Percentiles rank a stretch among this genome's conserved stretches.
These are phyloP conservation scores for Sistotremastrum suecicum DNA, from an alignment of 768 basidiomycete species.

Conservation along the genomic window DNA sequence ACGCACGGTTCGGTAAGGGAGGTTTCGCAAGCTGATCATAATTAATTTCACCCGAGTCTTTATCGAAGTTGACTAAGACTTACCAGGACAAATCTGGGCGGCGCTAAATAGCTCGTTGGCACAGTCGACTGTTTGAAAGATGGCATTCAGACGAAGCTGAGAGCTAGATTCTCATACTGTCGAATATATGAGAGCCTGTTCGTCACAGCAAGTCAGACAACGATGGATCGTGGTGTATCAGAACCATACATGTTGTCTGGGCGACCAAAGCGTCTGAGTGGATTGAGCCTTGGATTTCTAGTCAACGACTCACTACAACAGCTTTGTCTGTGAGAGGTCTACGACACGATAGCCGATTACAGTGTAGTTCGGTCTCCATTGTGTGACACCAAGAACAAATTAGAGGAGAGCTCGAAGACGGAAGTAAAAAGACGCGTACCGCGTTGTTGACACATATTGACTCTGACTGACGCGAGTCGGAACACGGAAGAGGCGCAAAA, in stretches of 20 bases:
- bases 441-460: no score
- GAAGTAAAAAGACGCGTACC: no score
- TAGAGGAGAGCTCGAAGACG: no score
- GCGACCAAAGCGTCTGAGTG: constrained; percentile 15
- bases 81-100: constrained; percentile 68
- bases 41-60: background rate
- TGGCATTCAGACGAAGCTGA: background rate
- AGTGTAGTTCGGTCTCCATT: constrained; percentile 73
- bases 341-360: constrained; percentile 69
- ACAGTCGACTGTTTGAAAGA: constrained; percentile 45
- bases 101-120: constrained; percentile 73
- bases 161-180: constrained; percentile 27
- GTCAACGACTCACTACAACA: constrained; percentile 51
- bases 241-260: constrained; percentile 41
- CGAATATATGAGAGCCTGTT: constrained; percentile 78
- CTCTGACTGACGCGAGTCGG: no score
- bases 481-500: no score
- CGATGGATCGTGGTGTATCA: background rate
- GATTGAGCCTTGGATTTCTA: constrained; percentile 1
- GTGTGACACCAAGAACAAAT: background rate
- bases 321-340: constrained; percentile 59
- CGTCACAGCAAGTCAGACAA: background rate
- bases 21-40: constrained; percentile 59
- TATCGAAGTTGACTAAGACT: constrained; percentile 1
- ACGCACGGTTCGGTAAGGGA: constrained; percentile 64